Conservation (phyloP, 345 rosid species). For the Psidium friedrichsthalianum region DNA sequence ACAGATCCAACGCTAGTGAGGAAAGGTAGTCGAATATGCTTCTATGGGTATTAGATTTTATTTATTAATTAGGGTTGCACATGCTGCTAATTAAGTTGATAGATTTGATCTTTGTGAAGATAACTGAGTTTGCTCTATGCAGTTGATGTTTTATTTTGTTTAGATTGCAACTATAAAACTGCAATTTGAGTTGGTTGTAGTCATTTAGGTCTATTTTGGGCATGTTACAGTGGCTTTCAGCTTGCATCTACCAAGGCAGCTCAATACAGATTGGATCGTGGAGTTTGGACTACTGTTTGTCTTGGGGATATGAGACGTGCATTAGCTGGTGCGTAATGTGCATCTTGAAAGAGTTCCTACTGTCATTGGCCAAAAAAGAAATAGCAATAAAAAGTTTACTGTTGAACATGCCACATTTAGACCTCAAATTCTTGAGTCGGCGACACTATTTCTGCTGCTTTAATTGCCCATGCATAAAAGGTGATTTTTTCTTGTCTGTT, state of each 20-base stretch:
- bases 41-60: background rate
- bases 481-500: background rate
- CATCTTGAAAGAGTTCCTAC: background rate
- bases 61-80: background rate
- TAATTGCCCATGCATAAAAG: background rate
- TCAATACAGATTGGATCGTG: slow-evolving; percentile 43
- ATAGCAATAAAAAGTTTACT: background rate
- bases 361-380: background rate
- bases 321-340: slow-evolving; percentile 32
- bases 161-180: background rate
- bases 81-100: background rate
- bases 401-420: background rate
- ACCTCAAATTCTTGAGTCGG: background rate
- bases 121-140: background rate
- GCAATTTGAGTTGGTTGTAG: background rate
- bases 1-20: slow-evolving; percentile 16
- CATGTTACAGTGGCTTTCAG: slow-evolving; percentile 28
- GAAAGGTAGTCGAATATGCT: slow-evolving; percentile 23
- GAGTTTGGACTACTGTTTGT: slow-evolving; percentile 39
- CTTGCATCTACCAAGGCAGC: slow-evolving; percentile 55
- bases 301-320: slow-evolving; percentile 59
- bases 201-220: background rate
- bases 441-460: background rate
- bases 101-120: background rate
- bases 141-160: background rate